phyloP scores from a whole-genome alignment of 2,329 filamentous ascomycete genomes.

The Samsoniella hepiali region DNA sequence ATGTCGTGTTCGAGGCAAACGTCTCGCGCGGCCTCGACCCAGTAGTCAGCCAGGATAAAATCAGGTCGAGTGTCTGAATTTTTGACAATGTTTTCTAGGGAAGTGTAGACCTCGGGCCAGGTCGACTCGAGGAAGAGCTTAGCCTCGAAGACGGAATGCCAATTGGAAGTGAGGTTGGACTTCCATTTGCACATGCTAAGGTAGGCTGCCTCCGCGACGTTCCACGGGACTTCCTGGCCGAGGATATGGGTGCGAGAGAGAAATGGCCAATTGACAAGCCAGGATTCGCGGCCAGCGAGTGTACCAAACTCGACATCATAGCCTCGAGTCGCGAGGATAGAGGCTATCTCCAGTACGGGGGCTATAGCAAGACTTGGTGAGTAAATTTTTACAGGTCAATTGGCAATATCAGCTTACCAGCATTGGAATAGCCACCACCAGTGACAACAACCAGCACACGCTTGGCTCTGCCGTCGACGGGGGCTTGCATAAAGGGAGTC shows the following conservation, averaged over 20 bases:
- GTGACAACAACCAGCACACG: neutral
- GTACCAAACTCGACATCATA: slow-evolving; percentile 2
- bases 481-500: too few species aligned
- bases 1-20: neutral
- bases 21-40: neutral
- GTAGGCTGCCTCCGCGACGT: neutral
- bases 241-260: neutral
- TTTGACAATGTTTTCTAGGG: neutral
- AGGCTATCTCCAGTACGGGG: neutral
- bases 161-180: neutral
- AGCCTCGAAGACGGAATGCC: neutral
- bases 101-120: neutral
- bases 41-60: neutral
- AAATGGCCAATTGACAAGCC: neutral
- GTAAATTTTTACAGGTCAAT: too few species aligned
- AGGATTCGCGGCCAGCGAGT: neutral
- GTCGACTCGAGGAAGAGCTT: neutral
- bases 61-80: neutral
- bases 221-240: neutral
- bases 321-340: neutral
- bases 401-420: neutral
- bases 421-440: neutral
- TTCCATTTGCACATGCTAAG: slow-evolving; percentile 1
- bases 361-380: neutral
- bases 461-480: neutral